Evolutionary conservation across 2,329 filamentous ascomycete species (phyloP).

Genomic region (Colletotrichum melonis): DNA sequence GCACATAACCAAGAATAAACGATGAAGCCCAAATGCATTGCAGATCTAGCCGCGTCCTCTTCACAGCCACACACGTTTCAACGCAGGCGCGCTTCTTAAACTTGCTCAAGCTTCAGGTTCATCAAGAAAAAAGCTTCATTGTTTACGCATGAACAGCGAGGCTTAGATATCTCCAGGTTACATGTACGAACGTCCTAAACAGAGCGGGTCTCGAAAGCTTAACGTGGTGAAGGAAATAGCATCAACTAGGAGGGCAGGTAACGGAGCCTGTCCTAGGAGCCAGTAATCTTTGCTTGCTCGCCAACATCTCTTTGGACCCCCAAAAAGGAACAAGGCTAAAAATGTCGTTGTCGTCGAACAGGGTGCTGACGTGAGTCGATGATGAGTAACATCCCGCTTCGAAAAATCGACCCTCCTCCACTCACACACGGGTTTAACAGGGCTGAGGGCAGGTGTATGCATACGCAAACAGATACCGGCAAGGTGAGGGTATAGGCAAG

Average conservation of each 20-base stretch:
- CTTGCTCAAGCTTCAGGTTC: neutral
- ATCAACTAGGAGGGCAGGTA: neutral
- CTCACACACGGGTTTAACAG: neutral
- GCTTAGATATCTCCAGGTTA: neutral
- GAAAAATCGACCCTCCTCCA: neutral
- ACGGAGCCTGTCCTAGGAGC: neutral
- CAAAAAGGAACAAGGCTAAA: neutral
- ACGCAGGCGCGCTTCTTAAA: neutral
- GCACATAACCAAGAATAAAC: neutral
- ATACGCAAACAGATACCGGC: neutral
- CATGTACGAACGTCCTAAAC: neutral
- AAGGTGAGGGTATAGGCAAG: neutral
- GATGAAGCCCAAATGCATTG: neutral
- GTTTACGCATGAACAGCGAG: neutral
- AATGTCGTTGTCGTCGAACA: constrained; percentile 5
- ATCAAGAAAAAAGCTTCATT: constrained; percentile 2
- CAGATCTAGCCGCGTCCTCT: neutral
- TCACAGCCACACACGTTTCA: constrained; percentile 13
- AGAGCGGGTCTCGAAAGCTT: neutral
- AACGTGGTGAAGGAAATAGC: neutral
- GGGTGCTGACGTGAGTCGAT: constrained; percentile 9
- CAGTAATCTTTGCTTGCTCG: neutral
- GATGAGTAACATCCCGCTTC: neutral
- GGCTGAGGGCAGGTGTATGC: neutral
- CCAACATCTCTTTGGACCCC: neutral